Conservation (phyloP, 129 eudicot genomes). For the carrot (Daucus carota) region DH1_v3.0 NC_030381.2:2335501-2336000, state of each 20-base stretch:
- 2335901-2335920: background rate
- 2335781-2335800: background rate
- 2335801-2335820: background rate
- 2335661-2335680: background rate
- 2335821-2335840: background rate
- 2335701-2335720: background rate
- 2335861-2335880: background rate
- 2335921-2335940: background rate
- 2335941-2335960: background rate
- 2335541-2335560: background rate
- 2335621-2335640: background rate
- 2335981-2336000: conserved; percentile 56
- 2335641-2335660: background rate
- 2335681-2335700: background rate
- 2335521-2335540: background rate
- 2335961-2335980: conserved; percentile 1
- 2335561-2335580: background rate
- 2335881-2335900: background rate
- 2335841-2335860: background rate
- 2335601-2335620: too few species aligned
- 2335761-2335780: background rate
- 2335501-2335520: background rate
- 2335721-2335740: background rate
- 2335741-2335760: background rate
- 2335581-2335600: background rate